Base-by-base conservation (phyloP, 208 protist species). In the Willaertia magna region DNA sequence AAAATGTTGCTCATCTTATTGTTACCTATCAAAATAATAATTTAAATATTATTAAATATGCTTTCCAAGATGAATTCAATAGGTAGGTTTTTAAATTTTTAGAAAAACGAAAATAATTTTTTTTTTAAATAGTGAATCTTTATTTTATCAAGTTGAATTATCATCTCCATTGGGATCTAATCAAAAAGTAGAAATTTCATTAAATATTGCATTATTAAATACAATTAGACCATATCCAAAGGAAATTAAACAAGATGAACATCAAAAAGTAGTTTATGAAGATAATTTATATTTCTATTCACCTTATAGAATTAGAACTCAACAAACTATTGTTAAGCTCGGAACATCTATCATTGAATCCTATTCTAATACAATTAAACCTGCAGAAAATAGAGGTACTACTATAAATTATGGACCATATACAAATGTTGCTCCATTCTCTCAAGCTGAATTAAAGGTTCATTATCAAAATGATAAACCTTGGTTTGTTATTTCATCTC, bases 281-380 rank as follows among this genome's bases (percentile, higher is more conserved):
- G 84, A 81, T n/a, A 87, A 87, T 48, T 20, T n/a, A 7, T 88
- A 87, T 16, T 86, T 87, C 40, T 82, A 51, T 39, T 87, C 86
- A 30, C 86, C 48, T 20, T 88, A 88, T n/a, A 43, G 9, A n/a
- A 34, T 82, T 14, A 46, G 11, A 20, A 20, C 6, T 9, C 86
- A 88, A 88, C 30, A 18, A 11, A 87, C 86, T 22, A 87, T 14
- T 76, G 14, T 85, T 22, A 42, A 87, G 18, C 2, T 88, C 14
- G 83, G 75, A 75, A 76, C 86, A 22, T 30, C 46, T 12, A 43
- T 14, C 0, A n/a, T 88, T 46, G 86, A 88, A 42, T 76, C 44
- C 1, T 88, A 87, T 20, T 61, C 48, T 18, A 82, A 87, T 1
- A 59, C 11, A 42, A 18, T 74, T 44, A 51, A 74, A 20, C 84